Percentiles rank a stretch among this genome's conserved stretches.
Evolutionary conservation across 257 asterid genomes (phyloP).

Genomic region (Solanum dulcamara): DNA sequence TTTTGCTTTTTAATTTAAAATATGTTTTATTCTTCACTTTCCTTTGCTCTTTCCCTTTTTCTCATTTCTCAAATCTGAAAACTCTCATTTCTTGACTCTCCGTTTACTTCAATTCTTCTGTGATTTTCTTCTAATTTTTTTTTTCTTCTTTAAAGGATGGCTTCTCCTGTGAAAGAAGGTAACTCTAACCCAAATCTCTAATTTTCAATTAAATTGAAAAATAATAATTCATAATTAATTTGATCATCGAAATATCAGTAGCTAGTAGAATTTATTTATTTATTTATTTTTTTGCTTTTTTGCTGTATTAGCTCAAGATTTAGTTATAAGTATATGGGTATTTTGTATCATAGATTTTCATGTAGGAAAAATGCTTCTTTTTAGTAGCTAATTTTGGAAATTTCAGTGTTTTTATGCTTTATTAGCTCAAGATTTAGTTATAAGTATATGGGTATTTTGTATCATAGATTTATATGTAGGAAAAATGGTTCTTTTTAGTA

Average conservation of each 20-base stretch:
- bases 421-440: not conserved
- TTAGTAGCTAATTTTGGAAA: too few species aligned
- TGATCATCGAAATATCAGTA: not conserved
- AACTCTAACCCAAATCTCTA: not conserved
- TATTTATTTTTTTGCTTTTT: not conserved
- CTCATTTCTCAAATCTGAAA: constrained; percentile 3
- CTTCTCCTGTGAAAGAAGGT: constrained; percentile 15
- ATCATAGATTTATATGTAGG: too few species aligned
- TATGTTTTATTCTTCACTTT: not conserved
- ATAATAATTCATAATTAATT: not conserved
- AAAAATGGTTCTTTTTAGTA: too few species aligned
- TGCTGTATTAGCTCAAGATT: not conserved
- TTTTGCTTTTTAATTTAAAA: not conserved
- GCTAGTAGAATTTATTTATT: too few species aligned
- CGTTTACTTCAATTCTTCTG: not conserved
- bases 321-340: not conserved
- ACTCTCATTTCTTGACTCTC: not conserved
- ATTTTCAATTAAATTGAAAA: not conserved
- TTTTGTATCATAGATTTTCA: too few species aligned
- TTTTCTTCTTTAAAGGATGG: constrained; percentile 6
- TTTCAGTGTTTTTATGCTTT: not conserved
- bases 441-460: not conserved
- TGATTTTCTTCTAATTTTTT: not conserved
- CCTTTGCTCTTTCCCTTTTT: constrained; percentile 3
- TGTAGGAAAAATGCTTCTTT: too few species aligned